A percentile compares a stretch with the other conserved stretches of the same genome.
These are phyloP conservation scores for Globisporangium solare DNA, from an alignment of 352 stramenopile genomes.

Conservation along the genomic window DNA sequence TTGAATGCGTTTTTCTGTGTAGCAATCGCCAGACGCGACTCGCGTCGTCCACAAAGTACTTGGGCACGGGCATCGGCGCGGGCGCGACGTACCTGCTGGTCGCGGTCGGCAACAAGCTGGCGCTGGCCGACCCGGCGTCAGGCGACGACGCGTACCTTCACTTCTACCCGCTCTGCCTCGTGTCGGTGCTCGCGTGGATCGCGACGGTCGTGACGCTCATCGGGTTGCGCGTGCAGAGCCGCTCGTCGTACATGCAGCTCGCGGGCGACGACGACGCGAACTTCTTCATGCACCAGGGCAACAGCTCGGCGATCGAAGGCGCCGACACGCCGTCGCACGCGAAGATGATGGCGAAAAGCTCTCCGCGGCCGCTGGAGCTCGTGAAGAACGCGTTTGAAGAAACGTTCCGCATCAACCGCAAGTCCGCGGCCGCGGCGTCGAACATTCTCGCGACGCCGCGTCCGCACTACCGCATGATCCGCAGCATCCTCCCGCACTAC, in stretches of 20 bases:
- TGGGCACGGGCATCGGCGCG: slow-evolving; percentile 57
- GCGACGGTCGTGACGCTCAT: slow-evolving; percentile 63
- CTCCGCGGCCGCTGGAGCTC: slow-evolving; percentile 32
- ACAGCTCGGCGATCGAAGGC: slow-evolving; percentile 19
- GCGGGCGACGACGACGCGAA: slow-evolving; percentile 48
- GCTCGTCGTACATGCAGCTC: slow-evolving; percentile 64
- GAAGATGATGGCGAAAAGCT: slow-evolving; percentile 18
- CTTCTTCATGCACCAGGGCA: slow-evolving; percentile 39
- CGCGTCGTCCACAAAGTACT: slow-evolving; percentile 54
- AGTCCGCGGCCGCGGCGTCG: slow-evolving; percentile 20
- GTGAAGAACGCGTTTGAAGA: slow-evolving; percentile 73
- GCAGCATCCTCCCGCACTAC: slow-evolving; percentile 65
- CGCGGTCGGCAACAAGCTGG: slow-evolving; percentile 40
- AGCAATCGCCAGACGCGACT: slow-evolving; percentile 65
- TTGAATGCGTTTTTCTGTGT: not conserved
- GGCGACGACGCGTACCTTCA: slow-evolving; percentile 52
- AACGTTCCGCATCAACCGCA: slow-evolving; percentile 47
- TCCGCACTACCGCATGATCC: slow-evolving; percentile 71
- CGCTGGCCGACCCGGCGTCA: slow-evolving; percentile 27
- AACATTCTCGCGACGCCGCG: slow-evolving; percentile 40
- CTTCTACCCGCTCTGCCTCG: slow-evolving; percentile 75
- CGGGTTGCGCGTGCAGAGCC: slow-evolving; percentile 53
- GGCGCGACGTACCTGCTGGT: slow-evolving; percentile 49
- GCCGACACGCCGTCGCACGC: not conserved
- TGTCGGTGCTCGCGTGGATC: slow-evolving; percentile 69